Evolutionary conservation across 257 asterid species (phyloP), one percentile per base, ranked within the genome.

Genomic region (Primulina tabacum): DNA sequence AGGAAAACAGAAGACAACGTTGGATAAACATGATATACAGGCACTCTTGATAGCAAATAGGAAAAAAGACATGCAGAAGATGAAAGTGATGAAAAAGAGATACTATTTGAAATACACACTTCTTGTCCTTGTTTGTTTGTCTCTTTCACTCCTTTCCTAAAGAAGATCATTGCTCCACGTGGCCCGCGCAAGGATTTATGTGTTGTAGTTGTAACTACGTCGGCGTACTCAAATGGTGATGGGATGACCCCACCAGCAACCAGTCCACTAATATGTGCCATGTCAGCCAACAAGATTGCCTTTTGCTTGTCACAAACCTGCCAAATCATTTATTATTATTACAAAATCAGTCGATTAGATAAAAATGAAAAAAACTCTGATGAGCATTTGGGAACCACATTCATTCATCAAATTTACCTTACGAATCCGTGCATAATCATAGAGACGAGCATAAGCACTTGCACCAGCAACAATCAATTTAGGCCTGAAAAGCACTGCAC

Each of bases 231-330:
- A 75, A 93, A 93, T 55, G 99, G 99, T 16, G 97, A 93, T 47
- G 99, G 97, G 71, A 93, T 89, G 76, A 90, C 99, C 71, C 96
- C 99, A 79, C 96, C 97, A 43, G 99, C 99, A 72, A 93, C 97
- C 76, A 93, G 78, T 65, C 99, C 98, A 85, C 98, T 92, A 59
- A 92, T 92, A 74, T 92, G 98, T 76, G 97, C 98, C 98, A 93
- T 93, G 83, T 92, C 98, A 61, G 97, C 98, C 89, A 92, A 82
- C 85, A 92, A 21, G 40, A 90, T 59, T 16, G 93, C 90, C 75
- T 92, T 92, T 74, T 88, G 98, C 82, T 88, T 92, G 87, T 92
- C 92, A 77, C 98, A 90, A 6, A 89, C 97, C 99, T 93, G 86
- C 30, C 75, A 79, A 68, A 77, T 65, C 40, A 47, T 16, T 47